These are phyloP conservation scores for Penicillium capsulatum DNA, from an alignment of 2,329 filamentous ascomycete genomes.

Conservation along the genomic window DNA sequence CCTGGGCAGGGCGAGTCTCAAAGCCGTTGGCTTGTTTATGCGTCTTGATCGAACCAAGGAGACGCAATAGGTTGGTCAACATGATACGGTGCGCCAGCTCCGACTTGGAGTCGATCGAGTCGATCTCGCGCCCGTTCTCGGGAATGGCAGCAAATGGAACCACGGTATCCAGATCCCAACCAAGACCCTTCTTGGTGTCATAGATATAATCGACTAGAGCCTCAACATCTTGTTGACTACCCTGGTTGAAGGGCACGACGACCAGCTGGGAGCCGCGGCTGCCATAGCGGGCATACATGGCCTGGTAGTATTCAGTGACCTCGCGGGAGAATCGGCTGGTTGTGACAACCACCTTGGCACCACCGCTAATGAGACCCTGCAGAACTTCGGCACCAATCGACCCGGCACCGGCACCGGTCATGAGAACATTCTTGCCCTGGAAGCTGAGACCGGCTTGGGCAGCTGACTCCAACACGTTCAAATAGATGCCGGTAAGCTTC, in stretches of 20 bases:
- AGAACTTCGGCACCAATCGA: conserved; percentile 97
- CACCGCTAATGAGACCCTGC: conserved; percentile 91
- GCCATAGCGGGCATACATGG: conserved; percentile 94
- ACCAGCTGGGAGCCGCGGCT: conserved; percentile 93
- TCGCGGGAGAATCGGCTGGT: conserved; percentile 95
- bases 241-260: conserved; percentile 98
- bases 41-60: conserved; percentile 83
- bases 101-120: conserved; percentile 93
- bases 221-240: conserved; percentile 96
- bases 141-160: conserved; percentile 96
- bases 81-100: conserved; percentile 98
- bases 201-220: conserved; percentile 95
- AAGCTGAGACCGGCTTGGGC: conserved; percentile 85
- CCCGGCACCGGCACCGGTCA: conserved; percentile 96
- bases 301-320: conserved; percentile 98
- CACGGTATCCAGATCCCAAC: conserved; percentile 96
- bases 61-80: conserved; percentile 91
- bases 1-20: conserved; percentile 92
- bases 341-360: conserved; percentile 93
- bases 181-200: conserved; percentile 89
- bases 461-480: conserved; percentile 85
- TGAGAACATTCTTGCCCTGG: conserved; percentile 90
- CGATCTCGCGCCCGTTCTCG: conserved; percentile 95
- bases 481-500: conserved; percentile 88
- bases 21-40: conserved; percentile 85